A percentile compares a stretch with the other conserved stretches of the same genome.
Conservation (phyloP, 2,329 filamentous ascomycete species). For the Botrytis galanthina region DNA sequence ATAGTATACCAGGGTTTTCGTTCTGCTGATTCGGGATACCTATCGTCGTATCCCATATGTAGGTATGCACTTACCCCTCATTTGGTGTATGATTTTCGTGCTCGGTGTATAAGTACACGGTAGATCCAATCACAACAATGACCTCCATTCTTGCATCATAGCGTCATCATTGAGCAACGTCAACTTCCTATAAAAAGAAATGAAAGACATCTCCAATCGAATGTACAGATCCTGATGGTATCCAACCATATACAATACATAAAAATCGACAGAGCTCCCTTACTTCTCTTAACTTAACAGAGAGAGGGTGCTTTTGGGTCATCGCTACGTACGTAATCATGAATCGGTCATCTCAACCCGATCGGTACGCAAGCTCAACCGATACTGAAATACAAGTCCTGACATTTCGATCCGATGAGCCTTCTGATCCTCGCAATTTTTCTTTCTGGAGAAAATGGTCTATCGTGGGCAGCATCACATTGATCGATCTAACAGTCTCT, state of each 20-base stretch:
- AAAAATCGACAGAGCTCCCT: background rate
- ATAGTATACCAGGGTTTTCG: background rate
- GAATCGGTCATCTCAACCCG: background rate
- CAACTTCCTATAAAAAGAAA: background rate
- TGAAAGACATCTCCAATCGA: background rate
- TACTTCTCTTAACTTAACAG: background rate
- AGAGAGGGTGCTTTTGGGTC: background rate
- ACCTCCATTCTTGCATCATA: background rate
- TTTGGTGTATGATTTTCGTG: background rate
- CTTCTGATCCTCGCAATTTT: slow-evolving; percentile 39
- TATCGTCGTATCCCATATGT: background rate
- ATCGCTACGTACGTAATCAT: background rate
- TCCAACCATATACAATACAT: background rate
- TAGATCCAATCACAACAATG: slow-evolving; percentile 1
- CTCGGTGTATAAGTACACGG: background rate
- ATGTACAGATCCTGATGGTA: background rate
- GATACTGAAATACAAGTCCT: slow-evolving; percentile 8
- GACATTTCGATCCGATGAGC: slow-evolving; percentile 18
- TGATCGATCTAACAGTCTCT: slow-evolving; percentile 39
- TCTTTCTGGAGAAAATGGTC: slow-evolving; percentile 40
- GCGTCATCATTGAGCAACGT: background rate
- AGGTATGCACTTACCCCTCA: slow-evolving; percentile 6
- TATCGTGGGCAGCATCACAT: slow-evolving; percentile 36
- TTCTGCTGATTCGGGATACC: background rate
- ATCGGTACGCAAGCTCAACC: background rate